Base-by-base conservation (phyloP, 1,139 yeast species). In the Suhomyces kunorum region DNA sequence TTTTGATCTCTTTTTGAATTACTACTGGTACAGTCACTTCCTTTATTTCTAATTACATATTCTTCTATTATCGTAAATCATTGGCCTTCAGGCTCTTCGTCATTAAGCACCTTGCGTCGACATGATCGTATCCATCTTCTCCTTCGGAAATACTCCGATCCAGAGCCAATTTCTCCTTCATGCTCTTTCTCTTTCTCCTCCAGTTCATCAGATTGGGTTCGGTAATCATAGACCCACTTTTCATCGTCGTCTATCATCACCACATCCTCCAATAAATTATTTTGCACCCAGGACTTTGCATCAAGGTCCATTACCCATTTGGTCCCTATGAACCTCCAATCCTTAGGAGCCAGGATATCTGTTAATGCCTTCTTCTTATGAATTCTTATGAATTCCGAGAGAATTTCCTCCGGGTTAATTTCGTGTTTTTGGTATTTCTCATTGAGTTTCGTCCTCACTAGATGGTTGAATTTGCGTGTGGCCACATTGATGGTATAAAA, bases 221-320 rank as follows among this genome's bases (percentile, higher is more conserved):
- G 45, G 34, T 59, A 57, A 58, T 85, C 94, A 56, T 85, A 85
- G 14, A 83, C 89, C 92, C 92, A 85, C 59, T 85, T 85, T 32
- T 83, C 84, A 40, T 80, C 87, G 26, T 75, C 68, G 58, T 84
- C 90, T 26, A 82, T 68, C 31, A 67, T 69, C 8, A 83, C 80
- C 36, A 79, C 60, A 45, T 79, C 85, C 22, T 63, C 54, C 32
- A 83, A 64, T 25, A 73, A 64, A 40, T 76, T 74, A 0, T 56
- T 49, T 29, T 63, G 62, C 2, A 81, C 84, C 92, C 92, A 85
- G 5, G 52, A 56, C 24, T 61, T 58, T 0, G 85, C 85, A 18
- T 74, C 64, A 39, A 82, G 65, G 56, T 85, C 92, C 33, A 83
- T 51, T 9, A 58, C 62, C 94, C 94, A 85, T 8, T 58, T 51